Base-by-base conservation (phyloP, 352 stramenopile species). In the Pythium aristosporum region DNA sequence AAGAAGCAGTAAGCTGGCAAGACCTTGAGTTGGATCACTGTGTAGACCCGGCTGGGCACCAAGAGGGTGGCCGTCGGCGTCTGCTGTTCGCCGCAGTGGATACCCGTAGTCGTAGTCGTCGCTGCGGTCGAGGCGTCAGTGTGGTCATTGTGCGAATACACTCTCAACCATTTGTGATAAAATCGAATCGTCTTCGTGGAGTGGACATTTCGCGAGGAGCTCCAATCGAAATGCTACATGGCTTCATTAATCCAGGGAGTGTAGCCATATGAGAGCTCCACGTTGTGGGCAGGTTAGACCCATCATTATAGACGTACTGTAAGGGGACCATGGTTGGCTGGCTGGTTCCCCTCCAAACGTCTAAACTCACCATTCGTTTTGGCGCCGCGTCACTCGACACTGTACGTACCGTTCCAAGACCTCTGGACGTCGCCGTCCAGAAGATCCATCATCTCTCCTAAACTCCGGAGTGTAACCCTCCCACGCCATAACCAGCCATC, bases 1-100 rank as follows among this genome's bases (percentile, higher is more conserved):
- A 65, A 65, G 59, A 37, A 49, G 21, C 37, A 57, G 59, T 58
- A 59, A 65, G 43, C 30, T 16, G 10, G 20, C 6, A 5, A 21
- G 20, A 32, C 44, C 18, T 3, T 6, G 25, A 30, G 25, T 30
- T 30, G 3, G 25, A 30, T 30, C 25, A 30, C 25, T 30, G 25
- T 30, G 25, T 30, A 30, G 25, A 30, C 25, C 25, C 25, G 25
- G 25, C 25, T 30, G 25, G 25, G 3, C 25, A 30, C 25, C 5
- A 30, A 30, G 25, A 30, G 25, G 25, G 25, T 30, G 25, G 25
- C 25, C 25, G 42, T 48, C 42, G 42, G 7, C 42, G 13, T 48
- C 42, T 48, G 18, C 7, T 48, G 15, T 48, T 12, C 25, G 25
- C 3, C 25, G 25, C 25, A 30, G 25, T 30, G 25, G 25, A 30